phyloP scores from a whole-genome alignment of 164 flowering plant species.

The Akebia trifoliata region DNA sequence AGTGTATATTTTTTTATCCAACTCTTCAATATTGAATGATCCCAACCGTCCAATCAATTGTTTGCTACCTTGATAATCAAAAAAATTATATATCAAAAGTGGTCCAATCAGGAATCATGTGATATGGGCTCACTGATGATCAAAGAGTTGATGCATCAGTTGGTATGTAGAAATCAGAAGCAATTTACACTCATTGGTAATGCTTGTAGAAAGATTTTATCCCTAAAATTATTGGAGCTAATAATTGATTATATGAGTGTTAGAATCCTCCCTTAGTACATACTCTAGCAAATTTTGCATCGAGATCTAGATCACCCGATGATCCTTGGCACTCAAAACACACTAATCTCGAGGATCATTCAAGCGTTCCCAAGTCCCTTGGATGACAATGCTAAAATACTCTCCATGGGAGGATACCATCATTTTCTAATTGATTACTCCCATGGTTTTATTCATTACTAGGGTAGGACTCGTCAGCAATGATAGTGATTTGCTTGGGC shows the following conservation, averaged over 20 bases:
- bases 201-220: background rate
- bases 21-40: too few species aligned
- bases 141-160: background rate
- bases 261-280: too few species aligned
- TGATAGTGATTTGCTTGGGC: background rate
- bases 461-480: background rate
- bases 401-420: background rate
- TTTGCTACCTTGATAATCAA: too few species aligned
- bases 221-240: background rate
- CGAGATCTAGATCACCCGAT: too few species aligned
- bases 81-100: too few species aligned
- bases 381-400: background rate
- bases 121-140: too few species aligned
- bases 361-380: background rate
- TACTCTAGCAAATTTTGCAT: too few species aligned
- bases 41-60: too few species aligned
- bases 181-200: background rate
- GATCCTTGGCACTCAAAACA: too few species aligned
- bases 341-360: background rate
- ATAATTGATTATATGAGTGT: background rate
- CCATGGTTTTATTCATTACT: background rate
- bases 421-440: background rate
- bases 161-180: background rate
- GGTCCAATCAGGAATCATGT: too few species aligned
- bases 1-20: background rate